Conservation (phyloP, 2,329 filamentous ascomycete genomes). For the Dactylellina cionopaga region DNA sequence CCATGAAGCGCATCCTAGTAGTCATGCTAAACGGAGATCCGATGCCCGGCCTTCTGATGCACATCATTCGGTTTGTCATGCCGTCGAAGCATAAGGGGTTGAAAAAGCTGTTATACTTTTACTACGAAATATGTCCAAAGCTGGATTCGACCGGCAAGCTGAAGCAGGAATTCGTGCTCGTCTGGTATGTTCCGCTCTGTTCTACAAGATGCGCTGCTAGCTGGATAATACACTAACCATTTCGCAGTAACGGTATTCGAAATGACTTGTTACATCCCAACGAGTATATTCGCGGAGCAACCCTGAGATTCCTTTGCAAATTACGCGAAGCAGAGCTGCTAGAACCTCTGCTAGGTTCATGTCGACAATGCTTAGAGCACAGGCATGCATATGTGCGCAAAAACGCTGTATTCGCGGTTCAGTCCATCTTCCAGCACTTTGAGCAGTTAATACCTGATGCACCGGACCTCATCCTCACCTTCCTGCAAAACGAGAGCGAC, state of each 20-base stretch:
- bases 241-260: slow-evolving; percentile 88
- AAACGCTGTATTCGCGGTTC: slow-evolving; percentile 94
- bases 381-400: slow-evolving; percentile 98
- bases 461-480: slow-evolving; percentile 86
- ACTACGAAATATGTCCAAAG: slow-evolving; percentile 99
- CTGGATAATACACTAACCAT: slow-evolving; percentile 33
- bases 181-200: slow-evolving; percentile 73
- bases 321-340: slow-evolving; percentile 94
- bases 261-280: slow-evolving; percentile 97
- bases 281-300: slow-evolving; percentile 98
- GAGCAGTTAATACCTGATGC: slow-evolving; percentile 94
- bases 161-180: slow-evolving; percentile 99
- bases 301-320: slow-evolving; percentile 97
- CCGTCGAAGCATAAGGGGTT: slow-evolving; percentile 94
- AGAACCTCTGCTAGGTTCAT: slow-evolving; percentile 91
- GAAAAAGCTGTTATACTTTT: slow-evolving; percentile 99
- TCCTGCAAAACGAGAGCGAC: slow-evolving; percentile 90
- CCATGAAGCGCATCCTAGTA: slow-evolving; percentile 94
- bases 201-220: neutral
- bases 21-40: slow-evolving; percentile 98
- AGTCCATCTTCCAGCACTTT: slow-evolving; percentile 90
- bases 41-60: slow-evolving; percentile 95
- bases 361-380: slow-evolving; percentile 91
- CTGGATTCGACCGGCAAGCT: slow-evolving; percentile 90
- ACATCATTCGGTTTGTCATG: slow-evolving; percentile 99